Evolutionary conservation across 805 yeast species (phyloP).

Genomic region (Kluyveromyces aestuarii): DNA sequence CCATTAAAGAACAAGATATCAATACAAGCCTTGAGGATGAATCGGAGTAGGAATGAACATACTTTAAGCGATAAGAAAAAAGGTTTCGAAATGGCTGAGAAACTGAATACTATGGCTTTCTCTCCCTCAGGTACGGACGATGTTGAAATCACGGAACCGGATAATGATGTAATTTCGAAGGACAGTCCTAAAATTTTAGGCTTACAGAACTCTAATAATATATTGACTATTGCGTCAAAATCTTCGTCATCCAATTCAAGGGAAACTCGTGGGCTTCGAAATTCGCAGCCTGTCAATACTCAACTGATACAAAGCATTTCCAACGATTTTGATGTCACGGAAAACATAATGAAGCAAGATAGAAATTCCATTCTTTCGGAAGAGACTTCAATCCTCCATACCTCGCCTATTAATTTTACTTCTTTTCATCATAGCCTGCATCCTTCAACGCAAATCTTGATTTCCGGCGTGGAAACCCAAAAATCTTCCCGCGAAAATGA

Average conservation of each 20-base stretch:
- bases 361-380: neutral
- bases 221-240: slow-evolving; percentile 1
- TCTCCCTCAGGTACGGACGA: neutral
- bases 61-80: neutral
- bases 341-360: neutral
- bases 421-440: neutral
- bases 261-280: slow-evolving; percentile 3
- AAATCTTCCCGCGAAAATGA: neutral
- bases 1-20: slow-evolving; percentile 4
- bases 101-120: neutral
- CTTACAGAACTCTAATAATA: neutral
- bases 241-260: neutral
- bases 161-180: neutral
- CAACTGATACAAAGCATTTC: neutral
- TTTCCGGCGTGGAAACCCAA: neutral
- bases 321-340: neutral
- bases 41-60: neutral
- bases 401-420: slow-evolving; percentile 4
- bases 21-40: slow-evolving; percentile 7
- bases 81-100: neutral
- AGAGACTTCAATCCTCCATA: slow-evolving; percentile 1
- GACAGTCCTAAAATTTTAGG: too few species aligned
- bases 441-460: neutral
- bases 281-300: neutral
- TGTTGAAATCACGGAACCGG: neutral